Evolutionary conservation across 371 early-diverging fungal genomes (phyloP), one percentile per base, ranked within the genome.

Genomic region (Mortierella sp.): DNA sequence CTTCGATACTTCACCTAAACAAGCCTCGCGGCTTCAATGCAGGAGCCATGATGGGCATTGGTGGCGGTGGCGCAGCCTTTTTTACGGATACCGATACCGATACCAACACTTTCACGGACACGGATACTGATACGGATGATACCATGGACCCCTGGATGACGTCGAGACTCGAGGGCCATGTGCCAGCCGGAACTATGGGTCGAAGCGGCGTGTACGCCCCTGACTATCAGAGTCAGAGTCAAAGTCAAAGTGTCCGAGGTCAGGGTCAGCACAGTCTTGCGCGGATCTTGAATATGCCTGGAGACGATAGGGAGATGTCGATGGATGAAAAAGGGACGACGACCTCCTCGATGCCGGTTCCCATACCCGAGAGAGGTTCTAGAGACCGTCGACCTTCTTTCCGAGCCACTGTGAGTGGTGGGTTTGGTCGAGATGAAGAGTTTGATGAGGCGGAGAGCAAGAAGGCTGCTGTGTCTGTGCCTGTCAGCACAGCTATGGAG

Each of bases 61-160:
- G 29, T 16, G 38, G 41, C 41, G 71, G 29, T 11, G 38, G 41
- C 41, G 70, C 12, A 7, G 27, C 76, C 6, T 32, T 70, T 2
- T 16, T 68, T 10, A 54, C 68, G 16, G 82, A 82, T 43, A 78
- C 78, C 1, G 79, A 79, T 18, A 68, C 76, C 1, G 79, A 79
- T 16, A 48, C 75, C 44, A 75, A 60, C 65, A 48, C 79, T 2
- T 48, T 27, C 29, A 77, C 77, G 14, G 78, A 79, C 24, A 76
- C 76, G 0, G 79, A 79, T 27, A 80, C 46, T 51, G 86, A 83
- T 27, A 75, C 56, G 8, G 83, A 83, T 48, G 79, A 82, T 43
- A 44, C 71, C 10, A 46, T 56, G 44, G 75, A 76, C 24, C 8
- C 70, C 2, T 21, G 65, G 21, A 43, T 29, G n/a, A 55, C 18